Evolutionary conservation across 2,329 filamentous ascomycete species (phyloP).

Genomic region (Fusarium subtropicale): DNA sequence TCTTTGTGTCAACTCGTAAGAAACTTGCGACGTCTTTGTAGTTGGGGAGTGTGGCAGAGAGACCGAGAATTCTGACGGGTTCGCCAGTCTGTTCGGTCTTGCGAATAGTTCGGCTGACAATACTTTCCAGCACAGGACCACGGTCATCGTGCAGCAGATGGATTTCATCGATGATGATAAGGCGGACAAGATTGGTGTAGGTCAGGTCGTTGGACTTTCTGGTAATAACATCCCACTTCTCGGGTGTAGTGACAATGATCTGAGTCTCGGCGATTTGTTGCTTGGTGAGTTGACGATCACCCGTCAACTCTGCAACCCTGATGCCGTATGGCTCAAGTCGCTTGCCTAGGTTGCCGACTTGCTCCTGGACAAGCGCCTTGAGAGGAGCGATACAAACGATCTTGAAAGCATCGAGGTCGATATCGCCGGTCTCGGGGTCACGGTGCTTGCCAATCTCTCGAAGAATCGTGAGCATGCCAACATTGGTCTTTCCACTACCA

Average conservation of each 20-base stretch:
- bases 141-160: conserved; percentile 97
- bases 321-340: conserved; percentile 92
- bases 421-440: conserved; percentile 88
- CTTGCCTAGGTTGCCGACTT: conserved; percentile 97
- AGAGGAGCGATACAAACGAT: conserved; percentile 97
- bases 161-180: conserved; percentile 98
- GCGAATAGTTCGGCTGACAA: conserved; percentile 93
- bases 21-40: conserved; percentile 97
- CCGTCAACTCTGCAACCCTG: conserved; percentile 93
- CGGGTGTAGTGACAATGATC: conserved; percentile 96
- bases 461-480: conserved; percentile 96
- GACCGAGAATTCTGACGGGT: conserved; percentile 87
- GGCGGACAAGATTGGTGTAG: conserved; percentile 95
- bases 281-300: conserved; percentile 97
- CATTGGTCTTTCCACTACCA: conserved; percentile 97
- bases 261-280: conserved; percentile 98
- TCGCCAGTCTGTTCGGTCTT: conserved; percentile 95
- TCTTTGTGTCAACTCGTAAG: conserved; percentile 85
- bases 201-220: conserved; percentile 96
- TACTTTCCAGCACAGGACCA: conserved; percentile 95
- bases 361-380: conserved; percentile 96
- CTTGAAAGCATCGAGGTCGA: conserved; percentile 96
- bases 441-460: conserved; percentile 97
- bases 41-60: conserved; percentile 96
- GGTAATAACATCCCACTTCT: conserved; percentile 99